Base-by-base conservation (phyloP, 495 filamentous ascomycete species). In the Recurvomyces mirabilis region DNA sequence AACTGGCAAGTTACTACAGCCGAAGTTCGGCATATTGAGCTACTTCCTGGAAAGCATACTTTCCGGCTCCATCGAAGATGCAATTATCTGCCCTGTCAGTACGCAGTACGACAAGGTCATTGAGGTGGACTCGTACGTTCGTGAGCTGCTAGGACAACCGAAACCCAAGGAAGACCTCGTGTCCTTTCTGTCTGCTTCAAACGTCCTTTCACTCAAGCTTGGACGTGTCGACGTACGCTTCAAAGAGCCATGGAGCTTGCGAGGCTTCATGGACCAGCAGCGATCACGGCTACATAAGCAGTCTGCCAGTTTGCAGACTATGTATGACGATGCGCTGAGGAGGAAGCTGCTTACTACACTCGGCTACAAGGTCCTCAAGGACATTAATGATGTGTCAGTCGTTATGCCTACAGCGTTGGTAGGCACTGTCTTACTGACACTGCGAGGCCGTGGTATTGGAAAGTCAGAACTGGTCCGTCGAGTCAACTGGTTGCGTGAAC, bases 41-140 rank as follows among this genome's bases (percentile, higher is more conserved):
- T 98, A 94, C 56, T 77, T 98, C 20, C 63, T 96, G 7, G 89
- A 98, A 57, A 87, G 84, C 55, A 65, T 98, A 3, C 63, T 95
- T 2, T 87, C 81, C 5, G 87, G 89, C n/a, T 72, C 86, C 1
- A 84, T 93, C 2, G 69, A 89, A 43, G 91, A 98, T 60, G 82
- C 85, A 13, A 82, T 93, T 21, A 81, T 98, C 33, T 93, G 87
- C 53, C 89, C 89, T 2, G 91, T 98, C 22, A 89, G 83, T 60
- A 94, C 87, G 1, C 91, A 96, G 56, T 98, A 98, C 59, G 91
- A 98, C 70, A 98, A 95, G 54, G 91, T 98, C 37, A 84, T 98
- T 36, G 91, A 98, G 61, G 94, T 88, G 6, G 89, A 95, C 55
- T 91, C 85, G 14, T 98, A 96, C 57, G 87, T 95, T 38, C 87